Evolutionary conservation across 1,284 basidiomycete genomes (phyloP), one percentile per base, ranked within the genome.

Genomic region (Wolfiporia cocos): DNA sequence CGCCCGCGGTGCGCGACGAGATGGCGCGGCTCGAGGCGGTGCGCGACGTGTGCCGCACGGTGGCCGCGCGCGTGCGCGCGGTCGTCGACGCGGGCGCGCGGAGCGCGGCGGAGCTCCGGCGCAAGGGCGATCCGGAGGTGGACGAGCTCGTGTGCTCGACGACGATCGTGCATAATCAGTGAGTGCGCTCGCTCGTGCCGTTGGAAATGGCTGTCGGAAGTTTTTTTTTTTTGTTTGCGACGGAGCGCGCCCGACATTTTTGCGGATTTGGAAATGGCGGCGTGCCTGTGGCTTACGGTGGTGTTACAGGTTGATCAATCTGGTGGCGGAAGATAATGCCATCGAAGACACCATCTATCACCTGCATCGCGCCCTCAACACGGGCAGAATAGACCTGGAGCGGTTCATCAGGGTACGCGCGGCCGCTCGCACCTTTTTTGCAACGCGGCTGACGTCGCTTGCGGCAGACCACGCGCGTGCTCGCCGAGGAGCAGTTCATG

Each of bases 331-430:
- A 62, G 96, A 99, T 63, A 93, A 94, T 54, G 93, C 95, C 0
- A 92, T 99, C 55, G 93, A 97, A 63, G 96, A 99, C 64, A 95
- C 95, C 20, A 86, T 98, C 47, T 99, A 98, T 66, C 94, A 99
- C 61, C 76, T 99, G 39, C 92, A 94, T 44, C 79, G 94, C 44
- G 95, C 93, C 3, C 71, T 99, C 49, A 95, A 95, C 58, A 75
- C 87, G 34, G 94, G 95, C 7, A 78, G 90, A 43, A 85, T 96
- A 49, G 93, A 97, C 68, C 75, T 96, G 46, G 92, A 96, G 59
- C 76, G 87, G 34, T 96, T 94, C 70, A 69, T 95, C 47, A 84
- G 92, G 69, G 91, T 89, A 60, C n/a, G n/a, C n/a, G n/a, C n/a
- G n/a, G n/a, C n/a, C n/a, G n/a, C n/a, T n/a, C n/a, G n/a, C n/a